Evolutionary conservation across 306 rosid genomes (phyloP).

Genomic region (Medicago lupulina): DNA sequence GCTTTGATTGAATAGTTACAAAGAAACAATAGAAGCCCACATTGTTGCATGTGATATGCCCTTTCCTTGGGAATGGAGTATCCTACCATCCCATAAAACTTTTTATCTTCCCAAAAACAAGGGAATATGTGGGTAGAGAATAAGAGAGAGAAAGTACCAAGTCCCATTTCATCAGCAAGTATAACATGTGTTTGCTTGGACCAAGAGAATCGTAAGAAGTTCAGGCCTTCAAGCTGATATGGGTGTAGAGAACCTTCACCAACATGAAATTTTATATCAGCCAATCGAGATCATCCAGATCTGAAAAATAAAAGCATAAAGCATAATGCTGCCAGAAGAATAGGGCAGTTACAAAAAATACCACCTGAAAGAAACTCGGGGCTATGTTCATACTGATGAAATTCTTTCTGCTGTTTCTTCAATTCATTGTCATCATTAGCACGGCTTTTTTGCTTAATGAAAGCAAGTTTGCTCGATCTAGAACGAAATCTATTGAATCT

Average conservation of each 20-base stretch:
- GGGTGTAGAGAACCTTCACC: constrained; percentile 88
- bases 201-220: constrained; percentile 96
- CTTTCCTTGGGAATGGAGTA: constrained; percentile 9
- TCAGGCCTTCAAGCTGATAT: constrained; percentile 98
- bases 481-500: constrained; percentile 77
- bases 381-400: constrained; percentile 86
- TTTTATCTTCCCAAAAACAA: constrained; percentile 22
- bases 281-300: constrained; percentile 40
- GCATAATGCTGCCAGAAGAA: constrained; percentile 38
- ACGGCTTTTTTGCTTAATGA: constrained; percentile 64
- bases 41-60: neutral
- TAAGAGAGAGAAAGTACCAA: constrained; percentile 63
- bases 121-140: constrained; percentile 35
- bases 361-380: constrained; percentile 91
- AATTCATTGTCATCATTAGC: constrained; percentile 62
- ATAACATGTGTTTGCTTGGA: constrained; percentile 98
- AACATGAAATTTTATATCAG: constrained; percentile 44
- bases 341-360: constrained; percentile 37
- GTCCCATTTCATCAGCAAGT: constrained; percentile 99
- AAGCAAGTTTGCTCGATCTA: constrained; percentile 62
- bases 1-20: constrained; percentile 5
- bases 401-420: constrained; percentile 81
- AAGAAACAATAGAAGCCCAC: constrained; percentile 22
- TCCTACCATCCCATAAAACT: neutral
- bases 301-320: constrained; percentile 11